Evolutionary conservation across 192 early-diverging fungal species (phyloP), one percentile per base, ranked within the genome.

Genomic region (Entophlyctis helioformis): DNA sequence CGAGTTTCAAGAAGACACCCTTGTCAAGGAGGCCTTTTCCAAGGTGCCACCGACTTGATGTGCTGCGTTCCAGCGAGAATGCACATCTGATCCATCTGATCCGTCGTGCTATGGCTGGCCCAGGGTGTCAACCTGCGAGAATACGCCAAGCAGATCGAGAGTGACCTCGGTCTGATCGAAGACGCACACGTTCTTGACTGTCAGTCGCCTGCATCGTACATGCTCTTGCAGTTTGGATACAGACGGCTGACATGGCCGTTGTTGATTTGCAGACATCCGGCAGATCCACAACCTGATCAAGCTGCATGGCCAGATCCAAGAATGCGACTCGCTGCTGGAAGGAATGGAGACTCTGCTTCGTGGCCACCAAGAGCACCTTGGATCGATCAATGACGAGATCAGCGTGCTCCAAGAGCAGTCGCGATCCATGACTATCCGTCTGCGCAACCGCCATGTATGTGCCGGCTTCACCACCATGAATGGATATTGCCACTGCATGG

Each of bases 361-460:
- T 31, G 84, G 79, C 27, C 96, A 93, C 54, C 87, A 96, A 45
- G 72, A 70, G 33, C 85, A 89, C 54, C 69, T 98, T 16, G 88
- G 88, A 20, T 80, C 78, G 28, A 89, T 98, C 27, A 86, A 82
- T 49, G 68, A 68, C 28, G 91, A 95, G 47, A 98, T 98, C 41
- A 74, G 82, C 51, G 81, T 67, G 10, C 59, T 98, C 36, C 91
- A 98, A 56, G 78, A 81, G 39, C 72, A 86, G 43, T 88, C 85
- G 1, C 63, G 80, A 18, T 59, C 69, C 4, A 87, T 95, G 83
- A 87, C 73, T 53, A 66, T 87, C 24, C 72, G 73, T 47, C 66
- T 91, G 45, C 82, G 82, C 45, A n/a, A n/a, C n/a, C n/a, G n/a
- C n/a, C n/a, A n/a, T n/a, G n/a, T n/a, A n/a, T n/a, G n/a, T n/a